Evolutionary conservation across 768 basidiomycete genomes (phyloP).

Genomic region (Termitomyces sp.): DNA sequence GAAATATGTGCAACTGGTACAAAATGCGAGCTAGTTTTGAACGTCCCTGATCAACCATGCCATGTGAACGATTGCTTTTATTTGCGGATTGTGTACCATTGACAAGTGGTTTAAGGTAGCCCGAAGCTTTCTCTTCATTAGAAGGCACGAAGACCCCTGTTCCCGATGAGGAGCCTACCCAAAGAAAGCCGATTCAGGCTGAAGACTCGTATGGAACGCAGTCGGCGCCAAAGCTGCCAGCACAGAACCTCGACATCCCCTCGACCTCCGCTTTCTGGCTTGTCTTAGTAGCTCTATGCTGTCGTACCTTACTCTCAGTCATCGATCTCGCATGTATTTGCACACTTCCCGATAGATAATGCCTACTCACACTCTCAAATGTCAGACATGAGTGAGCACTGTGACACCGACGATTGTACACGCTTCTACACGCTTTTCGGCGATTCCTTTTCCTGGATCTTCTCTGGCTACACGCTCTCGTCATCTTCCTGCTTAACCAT

Average conservation of each 20-base stretch:
- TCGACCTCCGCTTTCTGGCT: constrained; percentile 10
- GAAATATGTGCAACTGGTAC: too few species aligned
- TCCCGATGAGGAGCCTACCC: neutral
- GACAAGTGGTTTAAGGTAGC: too few species aligned
- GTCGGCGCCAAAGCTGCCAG: neutral
- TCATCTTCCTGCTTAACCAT: constrained; percentile 26
- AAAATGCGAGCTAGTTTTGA: too few species aligned
- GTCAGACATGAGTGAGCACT: constrained; percentile 19
- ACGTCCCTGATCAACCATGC: too few species aligned
- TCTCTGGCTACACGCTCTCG: constrained; percentile 19
- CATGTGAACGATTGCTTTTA: too few species aligned
- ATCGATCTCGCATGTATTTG: constrained; percentile 3
- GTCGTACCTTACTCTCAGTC: constrained; percentile 2
- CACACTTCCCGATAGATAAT: neutral
- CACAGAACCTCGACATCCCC: neutral
- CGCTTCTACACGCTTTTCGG: constrained; percentile 22
- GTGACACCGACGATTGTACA: constrained; percentile 24
- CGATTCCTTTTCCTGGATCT: constrained; percentile 20
- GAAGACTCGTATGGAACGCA: neutral
- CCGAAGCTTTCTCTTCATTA: too few species aligned
- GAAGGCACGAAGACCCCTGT: neutral
- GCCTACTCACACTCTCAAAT: neutral
- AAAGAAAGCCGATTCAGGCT: neutral
- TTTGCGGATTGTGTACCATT: too few species aligned
- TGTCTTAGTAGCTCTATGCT: constrained; percentile 6